Base-by-base conservation (phyloP, 441 rosid genomes). In the Hypseocharis bilobata region DNA sequence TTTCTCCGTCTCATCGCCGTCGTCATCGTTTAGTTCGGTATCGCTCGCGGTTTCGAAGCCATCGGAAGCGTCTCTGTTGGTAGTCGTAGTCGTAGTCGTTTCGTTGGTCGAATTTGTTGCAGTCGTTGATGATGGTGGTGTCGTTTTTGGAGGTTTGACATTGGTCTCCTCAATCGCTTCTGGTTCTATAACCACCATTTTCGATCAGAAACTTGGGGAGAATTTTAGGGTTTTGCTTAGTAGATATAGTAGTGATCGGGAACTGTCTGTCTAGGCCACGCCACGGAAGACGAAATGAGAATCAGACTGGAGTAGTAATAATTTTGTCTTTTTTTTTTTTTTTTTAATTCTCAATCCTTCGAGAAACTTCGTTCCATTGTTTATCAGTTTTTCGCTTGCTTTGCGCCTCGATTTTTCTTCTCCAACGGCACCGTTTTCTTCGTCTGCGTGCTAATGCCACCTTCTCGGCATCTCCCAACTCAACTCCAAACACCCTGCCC, bases 31-130 rank as follows among this genome's bases (percentile, higher is more conserved):
- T 5, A 82, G 67, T 26, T 77, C 96, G 30, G 84, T 80, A 40
- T 92, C 96, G 75, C 94, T 92, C 19, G 96, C 98, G 3, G 96
- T 92, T 67, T 88, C 96, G 69, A 86, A 92, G 6, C 93, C 94
- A 62, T 92, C 96, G 60, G 96, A 86, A 55, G 81, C 86, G 56
- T 76, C 82, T 6, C 78, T 82, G 61, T 65, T 27, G n/a, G 57
- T 13, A 51, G 20, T 20, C 11, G 10, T 13, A 51, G 20, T 20
- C 11, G 10, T 13, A 22, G 57, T 4, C 28, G 57, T 51, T 51
- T 51, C 27, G 14, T 1, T 20, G 57, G 28, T 60, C 44, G 51
- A 74, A 27, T 45, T 64, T 5, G 74, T 17, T 7, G 79, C 6
- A 23, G 78, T 64, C 38, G 65, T 11, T 3, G 80, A 74, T 4